Evolutionary conservation across 331 rosid species (phyloP).

Genomic region (Cydonia oblonga): DNA sequence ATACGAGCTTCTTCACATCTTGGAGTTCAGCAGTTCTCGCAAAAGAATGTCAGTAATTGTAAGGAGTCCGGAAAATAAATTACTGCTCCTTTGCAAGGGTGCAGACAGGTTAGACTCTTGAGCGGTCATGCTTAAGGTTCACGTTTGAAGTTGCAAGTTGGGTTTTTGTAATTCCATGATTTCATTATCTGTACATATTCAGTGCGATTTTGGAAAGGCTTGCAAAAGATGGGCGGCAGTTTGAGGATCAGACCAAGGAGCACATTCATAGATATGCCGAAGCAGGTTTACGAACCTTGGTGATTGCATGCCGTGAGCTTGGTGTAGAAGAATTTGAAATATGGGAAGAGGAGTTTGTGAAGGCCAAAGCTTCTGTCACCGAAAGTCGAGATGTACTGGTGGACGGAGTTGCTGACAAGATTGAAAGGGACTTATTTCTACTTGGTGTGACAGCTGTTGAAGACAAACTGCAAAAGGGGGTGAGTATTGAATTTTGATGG

Average conservation of each 20-base stretch:
- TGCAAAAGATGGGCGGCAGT: conserved; percentile 47
- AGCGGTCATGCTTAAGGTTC: conserved; percentile 5
- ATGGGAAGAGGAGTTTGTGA: conserved; percentile 55
- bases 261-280: conserved; percentile 63
- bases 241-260: conserved; percentile 58
- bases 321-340: conserved; percentile 43
- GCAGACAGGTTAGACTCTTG: conserved; percentile 65
- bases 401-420: conserved; percentile 50
- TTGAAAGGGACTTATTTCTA: conserved; percentile 59
- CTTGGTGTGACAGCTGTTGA: conserved; percentile 91
- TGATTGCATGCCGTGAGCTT: conserved; percentile 50
- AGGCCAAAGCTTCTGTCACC: conserved; percentile 49
- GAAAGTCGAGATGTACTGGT: conserved; percentile 41
- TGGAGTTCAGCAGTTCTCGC: conserved; percentile 82
- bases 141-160: conserved; percentile 15
- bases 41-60: conserved; percentile 87
- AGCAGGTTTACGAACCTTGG: conserved; percentile 83
- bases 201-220: conserved; percentile 72
- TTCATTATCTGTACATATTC: conserved; percentile 19
- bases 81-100: conserved; percentile 72
- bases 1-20: conserved; percentile 56
- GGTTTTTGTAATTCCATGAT: conserved; percentile 11
- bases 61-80: conserved; percentile 43
- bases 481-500: conserved; percentile 15
- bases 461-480: conserved; percentile 85